phyloP scores from a whole-genome alignment of 495 filamentous ascomycete species.

The Wilcoxina mikolae region DNA sequence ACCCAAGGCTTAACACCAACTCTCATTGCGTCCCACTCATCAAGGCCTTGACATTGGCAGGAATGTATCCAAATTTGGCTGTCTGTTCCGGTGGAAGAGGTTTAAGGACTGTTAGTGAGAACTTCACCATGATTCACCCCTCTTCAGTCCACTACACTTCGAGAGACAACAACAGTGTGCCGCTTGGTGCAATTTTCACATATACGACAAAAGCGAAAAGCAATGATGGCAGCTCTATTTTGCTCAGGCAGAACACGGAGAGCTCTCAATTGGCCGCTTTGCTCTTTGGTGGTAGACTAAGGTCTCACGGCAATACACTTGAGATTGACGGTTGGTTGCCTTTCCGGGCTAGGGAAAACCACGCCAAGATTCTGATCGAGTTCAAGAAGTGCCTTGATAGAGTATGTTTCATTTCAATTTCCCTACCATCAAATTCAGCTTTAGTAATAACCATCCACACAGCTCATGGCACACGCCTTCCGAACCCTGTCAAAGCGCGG shows the following conservation, averaged over 20 bases:
- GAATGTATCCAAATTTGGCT: constrained; percentile 39
- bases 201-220: constrained; percentile 32
- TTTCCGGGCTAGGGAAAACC: constrained; percentile 29
- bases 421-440: neutral
- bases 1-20: constrained; percentile 37
- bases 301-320: constrained; percentile 25
- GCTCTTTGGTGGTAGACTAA: constrained; percentile 40
- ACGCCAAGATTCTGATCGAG: constrained; percentile 33
- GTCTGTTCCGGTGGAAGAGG: constrained; percentile 26
- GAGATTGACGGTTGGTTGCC: constrained; percentile 39
- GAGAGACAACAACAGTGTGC: constrained; percentile 11
- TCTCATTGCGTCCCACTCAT: constrained; percentile 35
- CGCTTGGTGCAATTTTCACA: constrained; percentile 29
- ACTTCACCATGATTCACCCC: constrained; percentile 34
- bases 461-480: constrained; percentile 29
- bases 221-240: constrained; percentile 33
- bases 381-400: constrained; percentile 32
- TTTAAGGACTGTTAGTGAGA: constrained; percentile 33
- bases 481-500: constrained; percentile 18
- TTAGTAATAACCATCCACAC: neutral
- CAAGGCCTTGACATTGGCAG: constrained; percentile 37
- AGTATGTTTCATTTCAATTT: constrained; percentile 3
- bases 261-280: constrained; percentile 34
- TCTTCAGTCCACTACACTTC: constrained; percentile 31
- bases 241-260: constrained; percentile 35